Base-by-base conservation (phyloP, 495 filamentous ascomycete species). In the Lichenothelia convexa region DNA sequence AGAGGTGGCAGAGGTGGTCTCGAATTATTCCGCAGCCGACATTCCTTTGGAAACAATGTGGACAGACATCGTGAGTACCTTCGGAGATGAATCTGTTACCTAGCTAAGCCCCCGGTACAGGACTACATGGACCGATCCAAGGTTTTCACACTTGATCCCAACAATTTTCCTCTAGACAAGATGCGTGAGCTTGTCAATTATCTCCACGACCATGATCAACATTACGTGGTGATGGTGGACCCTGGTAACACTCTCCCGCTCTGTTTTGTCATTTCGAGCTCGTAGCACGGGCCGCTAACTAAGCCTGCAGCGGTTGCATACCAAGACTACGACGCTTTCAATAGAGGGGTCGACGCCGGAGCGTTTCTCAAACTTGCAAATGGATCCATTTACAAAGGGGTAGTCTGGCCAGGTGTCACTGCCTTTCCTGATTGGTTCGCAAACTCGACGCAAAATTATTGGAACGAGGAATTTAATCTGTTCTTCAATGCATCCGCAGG, bases 21-120 rank as follows among this genome's bases (percentile, higher is more conserved):
- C 72, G 34, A 91, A 89, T 53, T 89, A 91, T 58, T 76, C 68
- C 39, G 50, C 61, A 21, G 80, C 82, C 9, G 55, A 55, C 5
- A 91, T 91, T 41, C 83, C 83, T 0, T 58, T 93, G 5, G 82
- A 93, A 54, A 84, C 78, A 0, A 81, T 85, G 73, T 91, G 83
- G 82, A 87, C 76, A 3, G 80, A 87, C 47, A 87, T 87, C n/a
- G n/a, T n/a, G n/a, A n/a, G n/a, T n/a, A n/a, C n/a, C n/a, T n/a
- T n/a, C n/a, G n/a, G n/a, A n/a, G n/a, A n/a, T n/a, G n/a, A n/a
- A n/a, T n/a, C n/a, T n/a, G n/a, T n/a, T n/a, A n/a, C n/a, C n/a
- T n/a, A n/a, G n/a, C n/a, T n/a, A n/a, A n/a, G n/a, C n/a, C n/a
- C n/a, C n/a, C n/a, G n/a, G n/a, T n/a, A n/a, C n/a, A n/a, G n/a